Percentiles rank a stretch among this genome's conserved stretches.
Evolutionary conservation across 2,329 filamentous ascomycete genomes (phyloP).

Genomic region (Claviceps quebecensis): DNA sequence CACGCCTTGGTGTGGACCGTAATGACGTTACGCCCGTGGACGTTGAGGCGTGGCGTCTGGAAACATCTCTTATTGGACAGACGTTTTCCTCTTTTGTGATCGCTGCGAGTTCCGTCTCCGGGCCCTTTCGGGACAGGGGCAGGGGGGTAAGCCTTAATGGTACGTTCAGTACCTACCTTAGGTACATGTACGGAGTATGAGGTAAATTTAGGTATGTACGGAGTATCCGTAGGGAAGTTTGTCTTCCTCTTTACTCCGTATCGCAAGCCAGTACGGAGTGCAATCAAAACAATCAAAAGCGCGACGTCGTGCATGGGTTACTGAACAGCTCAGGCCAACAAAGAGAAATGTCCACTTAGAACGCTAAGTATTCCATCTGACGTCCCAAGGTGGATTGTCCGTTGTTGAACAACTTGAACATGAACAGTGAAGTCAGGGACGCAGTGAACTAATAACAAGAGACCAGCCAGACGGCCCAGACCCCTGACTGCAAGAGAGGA

Average conservation of each 20-base stretch:
- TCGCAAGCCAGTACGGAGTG: neutral
- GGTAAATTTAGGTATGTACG: no score
- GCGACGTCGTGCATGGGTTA: neutral
- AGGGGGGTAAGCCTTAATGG: no score
- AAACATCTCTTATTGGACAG: neutral
- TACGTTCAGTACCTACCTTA: no score
- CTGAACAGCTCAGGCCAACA: neutral
- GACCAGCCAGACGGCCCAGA: neutral
- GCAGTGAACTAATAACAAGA: neutral
- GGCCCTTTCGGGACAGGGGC: neutral
- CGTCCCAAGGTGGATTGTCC: neutral
- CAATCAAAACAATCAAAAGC: slow-evolving; percentile 1
- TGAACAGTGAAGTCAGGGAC: neutral
- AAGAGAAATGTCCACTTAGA: neutral
- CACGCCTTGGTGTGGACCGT: neutral
- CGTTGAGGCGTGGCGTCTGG: neutral
- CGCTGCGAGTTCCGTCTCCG: neutral
- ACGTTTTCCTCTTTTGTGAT: neutral
- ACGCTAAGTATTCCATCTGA: neutral
- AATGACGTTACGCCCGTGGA: slow-evolving; percentile 1
- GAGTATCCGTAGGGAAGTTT: neutral
- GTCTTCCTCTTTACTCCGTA: neutral
- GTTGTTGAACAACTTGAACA: neutral
- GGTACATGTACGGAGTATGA: no score
- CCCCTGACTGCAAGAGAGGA: neutral